Evolutionary conservation across 345 rosid species (phyloP).

Genomic region (Pelargonium nanum): DNA sequence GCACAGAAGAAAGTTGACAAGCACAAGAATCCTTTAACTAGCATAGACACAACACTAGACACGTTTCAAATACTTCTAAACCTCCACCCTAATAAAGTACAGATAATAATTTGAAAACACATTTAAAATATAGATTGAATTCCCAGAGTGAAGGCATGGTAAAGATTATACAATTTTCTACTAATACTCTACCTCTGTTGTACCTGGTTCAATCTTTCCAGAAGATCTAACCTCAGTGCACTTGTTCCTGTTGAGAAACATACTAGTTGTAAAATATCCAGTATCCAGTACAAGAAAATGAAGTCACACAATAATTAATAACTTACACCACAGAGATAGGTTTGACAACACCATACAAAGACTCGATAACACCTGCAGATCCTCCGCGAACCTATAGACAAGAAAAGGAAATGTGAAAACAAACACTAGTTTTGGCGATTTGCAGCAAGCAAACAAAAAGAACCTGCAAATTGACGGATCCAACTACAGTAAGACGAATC

Average conservation of each 20-base stretch:
- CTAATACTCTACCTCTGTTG: constrained; percentile 58
- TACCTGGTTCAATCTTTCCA: constrained; percentile 69
- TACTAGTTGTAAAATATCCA: constrained; percentile 3
- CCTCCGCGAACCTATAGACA: constrained; percentile 67
- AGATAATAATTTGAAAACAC: background rate
- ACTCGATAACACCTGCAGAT: constrained; percentile 79
- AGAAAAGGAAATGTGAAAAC: background rate
- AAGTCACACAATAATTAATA: background rate
- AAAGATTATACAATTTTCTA: background rate
- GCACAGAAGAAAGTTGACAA: background rate
- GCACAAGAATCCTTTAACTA: constrained; percentile 1
- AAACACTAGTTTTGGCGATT: background rate
- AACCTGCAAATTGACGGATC: constrained; percentile 75
- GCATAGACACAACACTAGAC: too few relatives aligned
- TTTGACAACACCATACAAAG: constrained; percentile 66
- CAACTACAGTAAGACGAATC: constrained; percentile 52
- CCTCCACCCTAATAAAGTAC: too few relatives aligned
- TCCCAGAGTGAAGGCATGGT: background rate
- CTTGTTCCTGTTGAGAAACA: constrained; percentile 40
- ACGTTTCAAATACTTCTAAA: too few relatives aligned
- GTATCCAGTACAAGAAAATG: background rate
- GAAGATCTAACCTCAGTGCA: constrained; percentile 46
- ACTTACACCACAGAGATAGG: constrained; percentile 62
- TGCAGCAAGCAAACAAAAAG: too few relatives aligned
- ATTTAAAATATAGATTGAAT: background rate